These are phyloP conservation scores for Evernia prunastri DNA, from an alignment of 495 filamentous ascomycete species.

Conservation along the genomic window DNA sequence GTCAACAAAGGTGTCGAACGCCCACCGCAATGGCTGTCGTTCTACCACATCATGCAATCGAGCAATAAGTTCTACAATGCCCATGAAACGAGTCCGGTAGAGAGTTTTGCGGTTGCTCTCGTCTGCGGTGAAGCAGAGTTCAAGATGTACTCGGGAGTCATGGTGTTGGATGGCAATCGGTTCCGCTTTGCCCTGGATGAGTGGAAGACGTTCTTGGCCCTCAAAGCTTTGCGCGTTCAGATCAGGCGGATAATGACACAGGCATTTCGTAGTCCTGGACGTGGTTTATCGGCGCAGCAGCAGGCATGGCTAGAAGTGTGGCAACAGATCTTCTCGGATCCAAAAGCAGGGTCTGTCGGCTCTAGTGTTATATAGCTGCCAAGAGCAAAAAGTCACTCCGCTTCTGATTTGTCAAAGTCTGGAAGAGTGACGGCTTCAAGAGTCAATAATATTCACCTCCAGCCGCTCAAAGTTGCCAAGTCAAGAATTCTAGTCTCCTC, in stretches of 20 bases:
- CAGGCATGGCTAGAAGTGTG: constrained; percentile 73
- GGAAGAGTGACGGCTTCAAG: background rate
- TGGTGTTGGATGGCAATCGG: constrained; percentile 78
- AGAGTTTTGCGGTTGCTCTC: constrained; percentile 73
- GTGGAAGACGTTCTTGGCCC: constrained; percentile 81
- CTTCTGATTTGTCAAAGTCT: background rate
- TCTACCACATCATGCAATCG: constrained; percentile 94
- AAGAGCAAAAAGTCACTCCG: background rate
- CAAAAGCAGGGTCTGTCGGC: background rate
- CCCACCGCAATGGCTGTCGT: constrained; percentile 70
- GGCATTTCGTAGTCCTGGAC: constrained; percentile 67
- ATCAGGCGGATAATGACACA: constrained; percentile 65
- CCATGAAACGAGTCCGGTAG: constrained; percentile 77
- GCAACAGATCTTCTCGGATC: constrained; percentile 32
- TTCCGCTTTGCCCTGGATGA: constrained; percentile 81
- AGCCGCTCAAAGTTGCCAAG: background rate
- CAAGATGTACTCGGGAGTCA: constrained; percentile 78
- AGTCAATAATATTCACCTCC: background rate
- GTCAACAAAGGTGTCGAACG: constrained; percentile 68
- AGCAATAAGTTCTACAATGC: constrained; percentile 75
- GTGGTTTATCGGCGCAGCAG: constrained; percentile 54
- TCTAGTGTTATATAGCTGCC: background rate
- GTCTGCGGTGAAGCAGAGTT: constrained; percentile 83
- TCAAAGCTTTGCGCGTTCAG: constrained; percentile 66
- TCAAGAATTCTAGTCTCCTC: background rate